A percentile compares a stretch with the other conserved stretches of the same genome.
phyloP scores from a whole-genome alignment of 805 yeast species.

The Sungouiozyma intestinalis region DNA sequence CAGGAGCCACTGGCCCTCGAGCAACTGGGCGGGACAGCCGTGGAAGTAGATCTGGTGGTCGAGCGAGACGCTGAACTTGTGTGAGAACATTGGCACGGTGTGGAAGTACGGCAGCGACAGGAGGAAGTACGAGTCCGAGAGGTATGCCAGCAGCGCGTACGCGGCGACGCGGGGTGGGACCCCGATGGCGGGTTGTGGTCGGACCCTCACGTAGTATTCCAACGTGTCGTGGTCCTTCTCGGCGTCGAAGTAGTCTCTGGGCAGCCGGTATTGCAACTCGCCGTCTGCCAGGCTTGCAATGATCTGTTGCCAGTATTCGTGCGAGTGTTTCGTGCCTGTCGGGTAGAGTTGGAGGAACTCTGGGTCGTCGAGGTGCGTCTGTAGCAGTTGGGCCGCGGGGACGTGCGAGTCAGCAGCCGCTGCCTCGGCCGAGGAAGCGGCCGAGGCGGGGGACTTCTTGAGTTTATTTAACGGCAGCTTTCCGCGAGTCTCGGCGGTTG shows the following conservation, averaged over 20 bases:
- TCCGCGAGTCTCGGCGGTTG: no score
- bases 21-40: constrained; percentile 23
- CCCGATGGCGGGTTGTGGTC: no score
- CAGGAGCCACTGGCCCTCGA: neutral
- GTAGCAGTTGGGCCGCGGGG: neutral
- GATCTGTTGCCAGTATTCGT: neutral
- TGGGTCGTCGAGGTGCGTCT: neutral
- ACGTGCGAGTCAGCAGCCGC: constrained; percentile 7
- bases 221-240: constrained; percentile 10
- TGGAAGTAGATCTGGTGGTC: constrained; percentile 65
- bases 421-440: constrained; percentile 27
- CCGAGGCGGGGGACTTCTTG: constrained; percentile 15
- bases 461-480: neutral
- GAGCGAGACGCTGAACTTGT: constrained; percentile 46
- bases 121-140: constrained; percentile 48
- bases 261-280: constrained; percentile 28
- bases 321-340: neutral
- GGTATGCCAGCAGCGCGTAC: constrained; percentile 35
- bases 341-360: neutral
- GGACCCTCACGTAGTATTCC: constrained; percentile 21
- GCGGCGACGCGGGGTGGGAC: constrained; percentile 1
- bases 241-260: constrained; percentile 26
- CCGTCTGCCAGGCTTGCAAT: neutral
- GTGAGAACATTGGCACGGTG: constrained; percentile 35
- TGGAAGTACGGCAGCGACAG: constrained; percentile 43